A percentile compares a stretch with the other conserved stretches of the same genome.
phyloP scores from a whole-genome alignment of 805 yeast genomes.

The Sugiyamaella marilandica region DNA sequence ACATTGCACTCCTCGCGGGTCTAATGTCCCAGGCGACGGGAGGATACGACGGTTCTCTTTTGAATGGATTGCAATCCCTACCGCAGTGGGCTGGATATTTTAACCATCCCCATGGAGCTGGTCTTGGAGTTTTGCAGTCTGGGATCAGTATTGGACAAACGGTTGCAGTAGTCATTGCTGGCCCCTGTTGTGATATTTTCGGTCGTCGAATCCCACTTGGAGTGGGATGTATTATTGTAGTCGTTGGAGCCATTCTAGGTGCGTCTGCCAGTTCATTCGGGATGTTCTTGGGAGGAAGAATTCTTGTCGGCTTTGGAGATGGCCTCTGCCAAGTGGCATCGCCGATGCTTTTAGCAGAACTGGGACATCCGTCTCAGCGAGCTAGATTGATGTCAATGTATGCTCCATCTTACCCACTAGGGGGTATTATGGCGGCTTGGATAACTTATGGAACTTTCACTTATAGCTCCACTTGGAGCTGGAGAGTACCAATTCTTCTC shows the following conservation, averaged over 20 bases:
- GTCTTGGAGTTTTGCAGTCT: constrained; percentile 13
- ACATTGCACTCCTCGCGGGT: constrained; percentile 14
- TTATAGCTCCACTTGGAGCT: constrained; percentile 5
- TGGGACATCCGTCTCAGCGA: constrained; percentile 59
- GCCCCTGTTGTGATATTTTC: constrained; percentile 50
- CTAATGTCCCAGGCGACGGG: constrained; percentile 14
- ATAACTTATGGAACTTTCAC: constrained; percentile 36
- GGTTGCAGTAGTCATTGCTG: constrained; percentile 58
- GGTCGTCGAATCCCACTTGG: constrained; percentile 63
- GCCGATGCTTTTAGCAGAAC: constrained; percentile 79
- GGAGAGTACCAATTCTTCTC: constrained; percentile 7
- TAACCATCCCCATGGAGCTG: constrained; percentile 13
- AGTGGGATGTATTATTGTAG: constrained; percentile 49
- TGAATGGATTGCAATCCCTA: constrained; percentile 25
- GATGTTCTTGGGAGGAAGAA: constrained; percentile 68
- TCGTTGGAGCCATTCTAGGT: constrained; percentile 53
- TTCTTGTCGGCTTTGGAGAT: constrained; percentile 65
- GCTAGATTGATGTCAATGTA: constrained; percentile 55
- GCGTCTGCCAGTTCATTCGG: constrained; percentile 42
- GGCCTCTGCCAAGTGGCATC: constrained; percentile 73
- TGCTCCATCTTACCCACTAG: constrained; percentile 67
- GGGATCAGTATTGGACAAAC: constrained; percentile 51
- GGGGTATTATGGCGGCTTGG: constrained; percentile 77
- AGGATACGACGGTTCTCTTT: constrained; percentile 19
- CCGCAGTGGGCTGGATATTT: constrained; percentile 17